Percentiles rank a stretch among this genome's conserved stretches.
Evolutionary conservation across 2,329 filamentous ascomycete species (phyloP).

Genomic region (Fusarium paranaense): DNA sequence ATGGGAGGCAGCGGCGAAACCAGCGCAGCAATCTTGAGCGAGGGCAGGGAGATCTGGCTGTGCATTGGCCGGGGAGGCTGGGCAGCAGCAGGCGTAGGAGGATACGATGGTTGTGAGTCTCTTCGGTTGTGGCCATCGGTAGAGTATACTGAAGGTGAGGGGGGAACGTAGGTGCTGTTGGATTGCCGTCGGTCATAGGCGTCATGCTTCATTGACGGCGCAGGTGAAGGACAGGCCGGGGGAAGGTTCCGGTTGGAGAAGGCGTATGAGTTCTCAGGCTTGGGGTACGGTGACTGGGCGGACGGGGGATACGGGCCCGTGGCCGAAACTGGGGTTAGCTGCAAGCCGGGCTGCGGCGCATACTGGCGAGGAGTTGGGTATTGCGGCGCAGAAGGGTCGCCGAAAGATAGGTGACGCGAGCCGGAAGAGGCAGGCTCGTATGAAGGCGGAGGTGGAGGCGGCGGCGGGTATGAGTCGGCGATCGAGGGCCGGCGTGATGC

Average conservation of each 20-base stretch:
- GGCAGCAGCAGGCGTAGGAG: conserved; percentile 43
- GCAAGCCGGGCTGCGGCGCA: conserved; percentile 48
- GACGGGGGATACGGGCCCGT: conserved; percentile 49
- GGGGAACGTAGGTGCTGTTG: conserved; percentile 53
- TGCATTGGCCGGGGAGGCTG: conserved; percentile 40
- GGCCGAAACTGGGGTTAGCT: conserved; percentile 51
- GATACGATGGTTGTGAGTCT: conserved; percentile 47
- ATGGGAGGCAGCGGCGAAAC: conserved; percentile 52
- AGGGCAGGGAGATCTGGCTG: conserved; percentile 47
- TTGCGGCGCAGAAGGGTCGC: conserved; percentile 49
- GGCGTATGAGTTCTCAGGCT: conserved; percentile 50
- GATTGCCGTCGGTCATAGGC: conserved; percentile 52
- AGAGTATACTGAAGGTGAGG: conserved; percentile 51
- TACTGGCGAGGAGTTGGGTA: conserved; percentile 53
- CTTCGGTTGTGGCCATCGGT: conserved; percentile 45
- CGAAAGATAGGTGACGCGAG: conserved; percentile 51
- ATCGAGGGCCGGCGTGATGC: conserved; percentile 60
- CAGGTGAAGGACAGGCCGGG: conserved; percentile 47
- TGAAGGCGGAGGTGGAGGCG: conserved; percentile 51
- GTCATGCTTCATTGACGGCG: conserved; percentile 47
- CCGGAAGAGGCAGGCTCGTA: conserved; percentile 47
- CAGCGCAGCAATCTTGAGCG: conserved; percentile 52
- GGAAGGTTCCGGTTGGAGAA: conserved; percentile 47
- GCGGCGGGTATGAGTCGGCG: conserved; percentile 57
- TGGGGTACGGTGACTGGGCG: conserved; percentile 56